These are phyloP conservation scores for Colletotrichum tamarilloi DNA, from an alignment of 2,329 filamentous ascomycete species.

Conservation along the genomic window DNA sequence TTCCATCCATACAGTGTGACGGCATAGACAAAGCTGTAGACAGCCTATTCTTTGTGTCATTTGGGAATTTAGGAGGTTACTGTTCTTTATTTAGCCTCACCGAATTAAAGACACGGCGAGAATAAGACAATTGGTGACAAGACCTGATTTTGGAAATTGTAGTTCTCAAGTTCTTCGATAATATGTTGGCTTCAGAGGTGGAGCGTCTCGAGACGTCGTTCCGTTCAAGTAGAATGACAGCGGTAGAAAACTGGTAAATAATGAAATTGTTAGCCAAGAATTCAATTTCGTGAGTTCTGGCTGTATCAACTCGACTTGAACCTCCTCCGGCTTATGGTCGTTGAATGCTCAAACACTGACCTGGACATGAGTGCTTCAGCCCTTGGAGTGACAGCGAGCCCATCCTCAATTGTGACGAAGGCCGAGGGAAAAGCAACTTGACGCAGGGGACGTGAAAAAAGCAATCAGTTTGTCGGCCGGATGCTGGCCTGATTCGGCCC, in stretches of 20 bases:
- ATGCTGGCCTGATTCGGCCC: not conserved
- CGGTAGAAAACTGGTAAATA: not conserved
- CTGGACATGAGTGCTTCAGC: not conserved
- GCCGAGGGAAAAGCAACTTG: slow-evolving; percentile 1
- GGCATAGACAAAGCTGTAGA: not conserved
- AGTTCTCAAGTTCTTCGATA: not conserved
- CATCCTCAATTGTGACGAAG: not conserved
- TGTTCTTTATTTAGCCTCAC: not conserved
- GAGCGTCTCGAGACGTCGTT: not conserved
- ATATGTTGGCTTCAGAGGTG: not conserved
- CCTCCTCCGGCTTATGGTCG: not conserved
- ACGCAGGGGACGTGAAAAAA: not conserved
- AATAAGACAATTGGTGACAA: not conserved
- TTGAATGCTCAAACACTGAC: not conserved
- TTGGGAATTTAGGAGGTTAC: not conserved
- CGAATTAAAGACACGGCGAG: not conserved
- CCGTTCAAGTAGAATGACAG: not conserved
- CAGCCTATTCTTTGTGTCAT: not conserved
- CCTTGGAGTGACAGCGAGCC: not conserved
- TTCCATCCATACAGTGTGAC: slow-evolving; percentile 10
- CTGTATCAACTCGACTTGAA: not conserved
- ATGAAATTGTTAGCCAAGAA: not conserved
- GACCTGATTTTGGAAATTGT: not conserved
- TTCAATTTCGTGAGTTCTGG: not conserved
- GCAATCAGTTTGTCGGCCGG: not conserved